Percentiles rank a stretch among this genome's conserved stretches.
Evolutionary conservation across 805 yeast genomes (phyloP).

Genomic region (Kuraishia capsulata): DNA sequence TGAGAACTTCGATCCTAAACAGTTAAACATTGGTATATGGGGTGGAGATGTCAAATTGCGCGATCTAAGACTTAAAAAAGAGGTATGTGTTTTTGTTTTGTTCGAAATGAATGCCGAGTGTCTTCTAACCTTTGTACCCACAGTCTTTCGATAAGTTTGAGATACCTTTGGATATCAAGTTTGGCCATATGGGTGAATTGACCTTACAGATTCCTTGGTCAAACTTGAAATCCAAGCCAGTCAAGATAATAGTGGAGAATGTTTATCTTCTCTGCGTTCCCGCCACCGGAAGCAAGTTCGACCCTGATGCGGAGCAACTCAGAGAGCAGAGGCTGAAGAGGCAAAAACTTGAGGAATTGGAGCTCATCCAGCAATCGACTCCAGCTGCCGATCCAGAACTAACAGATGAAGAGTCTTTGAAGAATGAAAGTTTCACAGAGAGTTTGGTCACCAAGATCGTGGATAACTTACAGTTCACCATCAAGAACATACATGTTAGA

Average conservation of each 20-base stretch:
- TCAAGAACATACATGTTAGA: slow-evolving; percentile 83
- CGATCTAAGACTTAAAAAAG: slow-evolving; percentile 73
- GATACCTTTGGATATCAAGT: slow-evolving; percentile 78
- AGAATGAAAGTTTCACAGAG: slow-evolving; percentile 79
- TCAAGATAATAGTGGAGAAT: slow-evolving; percentile 77
- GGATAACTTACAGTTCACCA: slow-evolving; percentile 86
- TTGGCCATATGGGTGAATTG: slow-evolving; percentile 85
- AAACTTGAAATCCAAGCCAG: slow-evolving; percentile 86
- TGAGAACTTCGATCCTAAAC: slow-evolving; percentile 93
- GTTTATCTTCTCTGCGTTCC: slow-evolving; percentile 81
- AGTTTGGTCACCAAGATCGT: slow-evolving; percentile 81
- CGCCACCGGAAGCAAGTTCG: slow-evolving; percentile 43
- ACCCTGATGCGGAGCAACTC: slow-evolving; percentile 48
- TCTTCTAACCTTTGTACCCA: not conserved
- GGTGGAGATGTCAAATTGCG: slow-evolving; percentile 88
- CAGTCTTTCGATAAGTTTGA: slow-evolving; percentile 74
- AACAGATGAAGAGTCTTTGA: slow-evolving; percentile 28
- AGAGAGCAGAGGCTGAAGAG: slow-evolving; percentile 55
- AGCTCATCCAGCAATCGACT: slow-evolving; percentile 45
- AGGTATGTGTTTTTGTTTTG: slow-evolving; percentile 30
- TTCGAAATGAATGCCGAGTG: not conserved
- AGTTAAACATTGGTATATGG: slow-evolving; percentile 94
- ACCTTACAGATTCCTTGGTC: slow-evolving; percentile 96
- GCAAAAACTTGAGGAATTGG: slow-evolving; percentile 59
- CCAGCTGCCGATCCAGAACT: slow-evolving; percentile 15